Percentiles rank a stretch among this genome's conserved stretches.
phyloP scores from a whole-genome alignment of 345 rosid species.

The Mallotus nudiflorus region DNA sequence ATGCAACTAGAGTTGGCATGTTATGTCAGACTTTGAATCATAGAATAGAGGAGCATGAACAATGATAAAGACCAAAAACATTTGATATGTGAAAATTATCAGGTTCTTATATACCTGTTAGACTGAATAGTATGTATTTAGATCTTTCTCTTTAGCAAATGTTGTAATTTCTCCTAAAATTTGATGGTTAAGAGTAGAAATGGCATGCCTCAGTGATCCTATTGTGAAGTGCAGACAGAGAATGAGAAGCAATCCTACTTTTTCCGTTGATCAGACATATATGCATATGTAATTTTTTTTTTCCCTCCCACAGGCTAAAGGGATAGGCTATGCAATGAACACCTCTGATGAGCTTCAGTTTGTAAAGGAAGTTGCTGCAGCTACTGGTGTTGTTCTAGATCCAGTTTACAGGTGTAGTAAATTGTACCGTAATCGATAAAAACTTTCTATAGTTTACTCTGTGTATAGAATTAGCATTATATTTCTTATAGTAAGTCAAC shows the following conservation, averaged over 20 bases:
- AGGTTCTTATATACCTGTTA: background rate
- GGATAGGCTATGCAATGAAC: constrained; percentile 83
- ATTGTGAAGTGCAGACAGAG: background rate
- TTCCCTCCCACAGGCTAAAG: constrained; percentile 63
- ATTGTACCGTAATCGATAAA: background rate
- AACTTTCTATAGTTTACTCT: background rate
- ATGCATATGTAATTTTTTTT: background rate
- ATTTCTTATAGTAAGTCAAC: background rate
- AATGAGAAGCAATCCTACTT: background rate
- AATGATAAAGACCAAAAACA: background rate
- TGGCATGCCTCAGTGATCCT: background rate
- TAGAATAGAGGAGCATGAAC: background rate
- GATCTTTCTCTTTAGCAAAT: background rate
- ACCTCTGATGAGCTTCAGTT: constrained; percentile 75
- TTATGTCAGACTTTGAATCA: background rate
- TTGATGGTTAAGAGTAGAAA: background rate
- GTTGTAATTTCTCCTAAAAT: background rate
- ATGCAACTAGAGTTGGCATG: too few relatives aligned
- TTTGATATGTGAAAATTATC: background rate
- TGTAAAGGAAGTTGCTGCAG: constrained; percentile 71
- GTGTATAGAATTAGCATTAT: background rate
- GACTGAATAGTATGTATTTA: background rate
- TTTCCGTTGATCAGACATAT: background rate
- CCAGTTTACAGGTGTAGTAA: constrained; percentile 81
- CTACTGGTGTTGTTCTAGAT: constrained; percentile 80